phyloP scores from a whole-genome alignment of 257 asterid genomes.

The Przewalskia tangutica region DNA sequence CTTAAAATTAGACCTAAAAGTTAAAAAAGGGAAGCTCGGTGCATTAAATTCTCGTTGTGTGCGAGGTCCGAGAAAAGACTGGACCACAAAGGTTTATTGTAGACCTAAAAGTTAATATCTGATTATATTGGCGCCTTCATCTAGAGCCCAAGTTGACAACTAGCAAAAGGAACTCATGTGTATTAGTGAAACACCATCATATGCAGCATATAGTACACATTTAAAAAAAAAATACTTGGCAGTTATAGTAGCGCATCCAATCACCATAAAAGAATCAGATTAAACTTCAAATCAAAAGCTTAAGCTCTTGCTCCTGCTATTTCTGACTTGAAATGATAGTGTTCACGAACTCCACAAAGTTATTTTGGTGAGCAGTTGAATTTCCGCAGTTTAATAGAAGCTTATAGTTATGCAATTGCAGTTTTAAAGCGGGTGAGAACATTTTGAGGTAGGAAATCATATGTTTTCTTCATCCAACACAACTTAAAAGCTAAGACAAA shows the following conservation, averaged over 20 bases:
- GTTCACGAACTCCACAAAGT: neutral
- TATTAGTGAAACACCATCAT: neutral
- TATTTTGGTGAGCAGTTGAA: neutral
- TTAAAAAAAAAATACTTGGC: neutral
- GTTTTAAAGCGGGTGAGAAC: neutral
- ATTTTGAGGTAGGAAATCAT: neutral
- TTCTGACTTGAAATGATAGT: neutral
- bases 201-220: neutral
- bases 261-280: neutral
- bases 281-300: neutral
- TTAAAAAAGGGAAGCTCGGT: no score
- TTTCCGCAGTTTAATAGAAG: neutral
- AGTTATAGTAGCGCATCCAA: neutral
- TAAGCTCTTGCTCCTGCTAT: neutral
- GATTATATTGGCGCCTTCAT: neutral
- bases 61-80: no score
- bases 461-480: neutral
- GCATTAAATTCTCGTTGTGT: no score
- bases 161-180: neutral
- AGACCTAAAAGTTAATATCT: neutral
- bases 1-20: neutral
- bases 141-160: neutral
- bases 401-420: neutral
- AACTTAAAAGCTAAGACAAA: neutral
- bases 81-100: no score